Evolutionary conservation across 1,284 basidiomycete genomes (phyloP), one percentile per base, ranked within the genome.

Genomic region (Moniliophthora roreri): DNA sequence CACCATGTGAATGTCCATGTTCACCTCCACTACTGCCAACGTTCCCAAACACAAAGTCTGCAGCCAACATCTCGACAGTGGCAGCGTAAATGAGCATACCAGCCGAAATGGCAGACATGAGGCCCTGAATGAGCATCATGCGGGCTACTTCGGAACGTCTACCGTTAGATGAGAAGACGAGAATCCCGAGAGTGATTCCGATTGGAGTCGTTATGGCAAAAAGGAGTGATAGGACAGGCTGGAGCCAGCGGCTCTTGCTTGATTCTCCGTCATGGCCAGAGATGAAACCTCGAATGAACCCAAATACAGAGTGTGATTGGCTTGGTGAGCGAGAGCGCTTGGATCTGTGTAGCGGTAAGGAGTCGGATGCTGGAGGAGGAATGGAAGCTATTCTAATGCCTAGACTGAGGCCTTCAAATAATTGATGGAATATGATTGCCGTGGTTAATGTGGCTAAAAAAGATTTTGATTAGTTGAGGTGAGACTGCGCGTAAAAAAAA

Each of bases 21-120:
- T 61, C 75, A 67, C 54, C 72, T 62, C 74, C 70, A 75, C 59
- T 71, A 75, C 59, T 71, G 61, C 57, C 64, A 79, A 58, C 75
- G 73, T 60, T 87, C 84, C 74, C 74, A 54, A 85, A 82, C 39
- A 90, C 83, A 58, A 90, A 89, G 66, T 90, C 88, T 2, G 81
- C 87, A 0, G 86, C 89, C 45, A 91, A 79, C 85, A 91, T 89
- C 75, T 91, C 88, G 10, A 91, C 85, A 16, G 84, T 87, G 11
- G 84, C 81, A 1, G 85, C 87, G 61, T 90, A 90, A 38, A 85
- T 87, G 44, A 91, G 77, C 83, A 90, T 84, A 1, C 89, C 89
- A 1, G 87, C 86, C 0, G 85, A 87, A n/a, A 89, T 72, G 8
- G 86, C 86, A 4, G 83, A 84, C 81, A 90, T 83, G 39, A 89